Conservation (phyloP, 257 asterid species). For the Primulina eburnea region DNA sequence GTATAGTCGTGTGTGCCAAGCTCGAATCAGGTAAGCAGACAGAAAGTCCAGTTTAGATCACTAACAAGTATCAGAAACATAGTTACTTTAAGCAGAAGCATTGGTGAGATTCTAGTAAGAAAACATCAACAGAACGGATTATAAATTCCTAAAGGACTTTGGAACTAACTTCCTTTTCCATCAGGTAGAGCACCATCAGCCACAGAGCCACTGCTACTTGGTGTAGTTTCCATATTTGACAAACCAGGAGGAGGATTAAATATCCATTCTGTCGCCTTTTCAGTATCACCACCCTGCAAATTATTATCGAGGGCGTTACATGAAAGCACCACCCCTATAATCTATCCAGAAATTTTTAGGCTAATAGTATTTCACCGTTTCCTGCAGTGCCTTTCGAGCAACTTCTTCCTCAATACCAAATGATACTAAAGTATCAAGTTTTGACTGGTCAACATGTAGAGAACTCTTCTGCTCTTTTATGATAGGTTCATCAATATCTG, state of each 20-base stretch:
- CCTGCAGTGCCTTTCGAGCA: slow-evolving; percentile 76
- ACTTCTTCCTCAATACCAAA: slow-evolving; percentile 88
- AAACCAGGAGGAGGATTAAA: slow-evolving; percentile 59
- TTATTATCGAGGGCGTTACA: slow-evolving; percentile 10
- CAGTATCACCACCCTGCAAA: slow-evolving; percentile 81
- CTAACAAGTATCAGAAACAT: slow-evolving; percentile 5
- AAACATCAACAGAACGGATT: slow-evolving; percentile 1
- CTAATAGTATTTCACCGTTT: slow-evolving; percentile 53
- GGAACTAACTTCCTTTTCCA: slow-evolving; percentile 89
- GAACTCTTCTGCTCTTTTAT: slow-evolving; percentile 37
- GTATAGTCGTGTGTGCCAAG: neutral
- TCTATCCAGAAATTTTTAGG: neutral
- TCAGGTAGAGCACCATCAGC: slow-evolving; percentile 69
- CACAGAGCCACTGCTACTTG: slow-evolving; percentile 47
- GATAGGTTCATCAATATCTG: slow-evolving; percentile 80
- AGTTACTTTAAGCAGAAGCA: slow-evolving; percentile 8
- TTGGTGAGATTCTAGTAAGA: slow-evolving; percentile 3
- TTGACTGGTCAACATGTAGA: slow-evolving; percentile 62
- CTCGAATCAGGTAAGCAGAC: slow-evolving; percentile 10
- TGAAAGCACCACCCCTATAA: neutral
- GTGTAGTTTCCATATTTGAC: slow-evolving; percentile 52
- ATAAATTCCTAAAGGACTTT: slow-evolving; percentile 11
- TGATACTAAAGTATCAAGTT: slow-evolving; percentile 65
- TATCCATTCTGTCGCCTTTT: slow-evolving; percentile 94
- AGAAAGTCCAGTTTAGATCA: neutral